These are phyloP conservation scores for Candida namnaoensis DNA, from an alignment of 805 yeast genomes.

Conservation along the genomic window DNA sequence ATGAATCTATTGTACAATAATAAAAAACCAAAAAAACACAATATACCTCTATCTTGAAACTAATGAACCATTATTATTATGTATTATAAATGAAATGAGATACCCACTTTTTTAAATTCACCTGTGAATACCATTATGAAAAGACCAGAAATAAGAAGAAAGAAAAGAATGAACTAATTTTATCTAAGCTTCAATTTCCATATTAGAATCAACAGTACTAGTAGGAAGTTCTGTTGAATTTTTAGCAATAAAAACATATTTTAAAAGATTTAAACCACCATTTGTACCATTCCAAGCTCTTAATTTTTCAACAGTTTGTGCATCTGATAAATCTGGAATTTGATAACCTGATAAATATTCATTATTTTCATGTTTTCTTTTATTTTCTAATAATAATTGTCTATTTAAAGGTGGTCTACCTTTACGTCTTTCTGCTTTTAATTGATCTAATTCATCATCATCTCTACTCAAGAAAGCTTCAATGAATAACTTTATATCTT, in stretches of 20 bases:
- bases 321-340: slow-evolving; percentile 65
- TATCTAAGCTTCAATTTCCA: not conserved
- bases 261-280: slow-evolving; percentile 67
- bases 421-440: slow-evolving; percentile 62
- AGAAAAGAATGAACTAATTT: not conserved
- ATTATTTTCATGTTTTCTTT: slow-evolving; percentile 49
- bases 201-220: slow-evolving; percentile 3
- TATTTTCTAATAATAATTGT: slow-evolving; percentile 59
- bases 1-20: too few species aligned
- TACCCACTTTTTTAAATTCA: too few species aligned
- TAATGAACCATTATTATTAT: too few species aligned
- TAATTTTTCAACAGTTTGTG: slow-evolving; percentile 47
- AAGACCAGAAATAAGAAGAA: too few species aligned
- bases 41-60: too few species aligned
- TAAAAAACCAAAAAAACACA: too few species aligned
- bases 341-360: slow-evolving; percentile 62
- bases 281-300: slow-evolving; percentile 75
- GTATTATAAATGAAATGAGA: too few species aligned
- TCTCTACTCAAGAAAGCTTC: slow-evolving; percentile 58
- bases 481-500: slow-evolving; percentile 54
- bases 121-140: too few species aligned
- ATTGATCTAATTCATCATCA: slow-evolving; percentile 63
- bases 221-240: slow-evolving; percentile 6
- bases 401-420: slow-evolving; percentile 76
- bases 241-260: slow-evolving; percentile 20